Percentiles rank a stretch among this genome's conserved stretches.
Evolutionary conservation across 306 rosid genomes (phyloP).

Genomic region (barrel medic (Medicago truncatula)): MtrunA17r5.0-ANR NC_053046.1:7369001-7369500

Average conservation of each 20-base stretch:
- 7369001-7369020: not conserved
- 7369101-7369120: not conserved
- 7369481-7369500: conserved; percentile 88
- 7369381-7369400: conserved; percentile 58
- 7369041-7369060: not conserved
- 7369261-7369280: conserved; percentile 22
- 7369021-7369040: not conserved
- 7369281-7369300: conserved; percentile 22
- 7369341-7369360: not conserved
- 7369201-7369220: not conserved
- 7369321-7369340: not conserved
- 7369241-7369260: conserved; percentile 3
- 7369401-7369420: conserved; percentile 79
- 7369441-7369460: conserved; percentile 91
- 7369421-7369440: conserved; percentile 69
- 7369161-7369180: not conserved
- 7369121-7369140: not conserved
- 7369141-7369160: not conserved
- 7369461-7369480: conserved; percentile 90
- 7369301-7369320: conserved; percentile 7
- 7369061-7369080: not conserved
- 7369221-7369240: not conserved
- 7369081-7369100: not conserved
- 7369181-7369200: not conserved
- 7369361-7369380: conserved; percentile 59